Conservation (phyloP, 768 basidiomycete species). For the Leccinum disarticulatum region DNA sequence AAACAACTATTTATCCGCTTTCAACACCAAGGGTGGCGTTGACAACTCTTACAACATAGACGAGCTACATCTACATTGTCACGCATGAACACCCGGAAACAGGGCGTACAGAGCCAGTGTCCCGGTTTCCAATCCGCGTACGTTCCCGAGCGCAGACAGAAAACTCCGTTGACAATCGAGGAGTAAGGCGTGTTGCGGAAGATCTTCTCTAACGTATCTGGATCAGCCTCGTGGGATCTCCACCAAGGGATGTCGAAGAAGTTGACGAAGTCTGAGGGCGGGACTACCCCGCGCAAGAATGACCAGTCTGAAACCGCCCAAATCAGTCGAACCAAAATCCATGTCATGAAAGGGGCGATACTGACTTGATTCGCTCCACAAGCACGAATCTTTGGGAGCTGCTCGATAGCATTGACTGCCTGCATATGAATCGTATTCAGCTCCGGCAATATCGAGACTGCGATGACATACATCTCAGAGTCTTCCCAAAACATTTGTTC, state of each 20-base stretch:
- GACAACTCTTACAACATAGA: background rate
- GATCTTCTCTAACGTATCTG: slow-evolving; percentile 4
- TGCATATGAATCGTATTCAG: background rate
- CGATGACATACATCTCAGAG: slow-evolving; percentile 9
- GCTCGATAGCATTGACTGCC: slow-evolving; percentile 6
- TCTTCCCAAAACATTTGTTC: background rate
- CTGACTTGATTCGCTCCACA: slow-evolving; percentile 18
- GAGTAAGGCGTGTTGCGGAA: slow-evolving; percentile 8
- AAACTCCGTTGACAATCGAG: slow-evolving; percentile 1
- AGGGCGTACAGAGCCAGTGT: slow-evolving; percentile 15
- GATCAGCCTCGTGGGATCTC: slow-evolving; percentile 4
- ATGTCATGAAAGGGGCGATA: background rate
- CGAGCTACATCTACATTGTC: slow-evolving; percentile 9
- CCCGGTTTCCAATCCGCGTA: slow-evolving; percentile 7
- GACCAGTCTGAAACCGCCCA: slow-evolving; percentile 12
- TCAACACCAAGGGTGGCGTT: background rate
- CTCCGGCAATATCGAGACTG: background rate
- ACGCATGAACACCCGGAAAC: slow-evolving; percentile 9
- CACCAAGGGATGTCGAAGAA: slow-evolving; percentile 19
- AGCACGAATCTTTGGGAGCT: background rate
- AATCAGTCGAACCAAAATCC: background rate
- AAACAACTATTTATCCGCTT: background rate
- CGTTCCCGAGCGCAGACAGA: slow-evolving; percentile 3
- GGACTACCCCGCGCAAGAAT: slow-evolving; percentile 12
- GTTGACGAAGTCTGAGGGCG: slow-evolving; percentile 12